phyloP scores from a whole-genome alignment of 352 stramenopile species.

The Halophytophthora batemanensis region DNA sequence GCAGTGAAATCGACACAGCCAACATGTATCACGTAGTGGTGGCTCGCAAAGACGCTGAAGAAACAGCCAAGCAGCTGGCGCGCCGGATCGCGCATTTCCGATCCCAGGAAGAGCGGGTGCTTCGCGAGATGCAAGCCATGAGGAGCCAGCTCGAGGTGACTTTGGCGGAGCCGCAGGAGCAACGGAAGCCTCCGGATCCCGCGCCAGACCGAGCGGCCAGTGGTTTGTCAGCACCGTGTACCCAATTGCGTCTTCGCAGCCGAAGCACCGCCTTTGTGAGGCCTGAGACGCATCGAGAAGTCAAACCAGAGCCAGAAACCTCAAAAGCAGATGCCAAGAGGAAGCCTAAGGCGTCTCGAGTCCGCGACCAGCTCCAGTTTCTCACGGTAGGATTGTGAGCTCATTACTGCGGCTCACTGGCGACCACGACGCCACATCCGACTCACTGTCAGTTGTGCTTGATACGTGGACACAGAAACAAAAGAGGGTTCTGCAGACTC shows the following conservation, averaged over 20 bases:
- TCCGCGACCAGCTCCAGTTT: constrained; percentile 49
- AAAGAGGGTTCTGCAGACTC: constrained; percentile 38
- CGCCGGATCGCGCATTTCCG: constrained; percentile 53
- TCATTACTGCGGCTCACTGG: neutral
- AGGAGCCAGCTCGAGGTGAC: constrained; percentile 35
- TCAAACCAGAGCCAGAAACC: neutral
- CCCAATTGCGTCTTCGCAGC: constrained; percentile 2
- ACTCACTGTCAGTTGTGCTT: neutral
- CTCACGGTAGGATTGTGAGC: constrained; percentile 24
- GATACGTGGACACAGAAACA: constrained; percentile 36
- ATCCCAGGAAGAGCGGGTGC: constrained; percentile 47
- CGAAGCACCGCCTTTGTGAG: neutral
- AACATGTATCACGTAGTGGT: constrained; percentile 45
- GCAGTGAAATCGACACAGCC: constrained; percentile 3
- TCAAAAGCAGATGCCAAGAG: constrained; percentile 6
- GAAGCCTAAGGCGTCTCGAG: constrained; percentile 23
- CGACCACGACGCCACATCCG: constrained; percentile 2
- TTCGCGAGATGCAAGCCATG: constrained; percentile 49
- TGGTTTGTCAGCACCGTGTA: neutral
- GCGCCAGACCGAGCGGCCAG: neutral
- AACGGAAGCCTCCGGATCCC: neutral
- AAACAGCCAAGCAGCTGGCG: constrained; percentile 42
- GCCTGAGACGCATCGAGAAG: neutral
- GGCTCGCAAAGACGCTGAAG: constrained; percentile 53
- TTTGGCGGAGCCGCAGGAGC: constrained; percentile 2